Base-by-base conservation (phyloP, 2,329 filamentous ascomycete species). In the Emericellopsis cladophorae region DNA sequence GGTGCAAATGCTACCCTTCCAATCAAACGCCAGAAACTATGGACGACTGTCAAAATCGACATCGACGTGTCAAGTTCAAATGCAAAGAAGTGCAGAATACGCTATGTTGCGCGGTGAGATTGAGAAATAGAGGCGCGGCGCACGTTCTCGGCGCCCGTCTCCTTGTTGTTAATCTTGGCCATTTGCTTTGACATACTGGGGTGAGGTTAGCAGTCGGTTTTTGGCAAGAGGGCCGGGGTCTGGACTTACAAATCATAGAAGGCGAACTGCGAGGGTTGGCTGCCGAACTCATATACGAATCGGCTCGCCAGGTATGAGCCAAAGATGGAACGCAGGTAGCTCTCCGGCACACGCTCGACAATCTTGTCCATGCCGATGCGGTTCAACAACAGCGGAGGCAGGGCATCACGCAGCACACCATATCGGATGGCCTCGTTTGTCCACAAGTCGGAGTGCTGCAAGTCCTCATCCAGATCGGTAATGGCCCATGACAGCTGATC, bases 271-370 rank as follows among this genome's bases (percentile, higher is more conserved):
- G 83, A 92, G 5, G 92, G 89, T 49, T 77, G 81, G 58, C 88
- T 89, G 54, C 92, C 92, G 59, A 90, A 92, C 60, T 94, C 79
- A 62, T 98, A 98, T 33, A 98, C 87, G 59, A 98, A 98, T 35
- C 92, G 83, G 55, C 84, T 93, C 38, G 92, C 90, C 50, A 98
- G 72, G 65, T 90, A 95, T 58, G 85, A 93, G 51, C 92, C 92
- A 57, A 98, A 98, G 59, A 98, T 96, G 49, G 89, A 83, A 49
- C 88, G 79, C 47, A 98, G 76, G 58, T 98, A 98, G 51, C 80
- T 82, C 46, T 95, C 86, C 1, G 92, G 92, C 18, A 98, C 89
- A 49, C 92, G 77, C 55, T 81, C 62, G 46, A 95, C 75, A 49
- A 98, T 88, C 42, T 81, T 86, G 38, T 95, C 84, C 15, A 98